Evolutionary conservation across 2,329 filamentous ascomycete genomes (phyloP).

Genomic region (Biscogniauxia marginata): DNA sequence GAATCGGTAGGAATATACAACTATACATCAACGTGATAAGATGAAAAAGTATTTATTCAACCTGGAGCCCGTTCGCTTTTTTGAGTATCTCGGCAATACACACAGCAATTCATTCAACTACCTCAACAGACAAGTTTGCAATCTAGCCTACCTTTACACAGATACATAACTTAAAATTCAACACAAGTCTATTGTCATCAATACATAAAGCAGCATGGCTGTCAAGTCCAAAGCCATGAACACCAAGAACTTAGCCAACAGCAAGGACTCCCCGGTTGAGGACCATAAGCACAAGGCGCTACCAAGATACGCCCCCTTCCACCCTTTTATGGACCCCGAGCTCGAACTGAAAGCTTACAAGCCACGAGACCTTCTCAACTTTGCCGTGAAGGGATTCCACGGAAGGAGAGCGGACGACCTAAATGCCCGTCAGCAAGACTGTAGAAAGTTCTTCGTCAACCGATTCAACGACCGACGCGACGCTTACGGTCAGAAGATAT

Average conservation of each 20-base stretch:
- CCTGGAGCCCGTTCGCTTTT: neutral
- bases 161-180: neutral
- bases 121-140: neutral
- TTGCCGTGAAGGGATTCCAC: conserved; percentile 13
- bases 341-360: conserved; percentile 10
- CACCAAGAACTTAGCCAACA: neutral
- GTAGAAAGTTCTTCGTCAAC: conserved; percentile 1
- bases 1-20: neutral
- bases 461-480: neutral
- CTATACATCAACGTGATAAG: neutral
- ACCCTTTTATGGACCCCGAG: conserved; percentile 1
- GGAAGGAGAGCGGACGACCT: conserved; percentile 6
- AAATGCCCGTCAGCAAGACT: conserved; percentile 5
- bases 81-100: neutral
- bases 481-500: conserved; percentile 2
- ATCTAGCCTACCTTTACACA: neutral
- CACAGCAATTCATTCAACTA: neutral
- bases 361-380: conserved; percentile 19
- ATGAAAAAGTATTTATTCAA: neutral
- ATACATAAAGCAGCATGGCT: neutral
- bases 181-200: neutral
- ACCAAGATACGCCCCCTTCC: conserved; percentile 13
- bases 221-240: neutral
- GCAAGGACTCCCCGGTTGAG: neutral
- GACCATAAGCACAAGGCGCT: neutral